A percentile compares a stretch with the other conserved stretches of the same genome.
phyloP scores from a whole-genome alignment of 257 asterid genomes.

The Henckelia pumila region DNA sequence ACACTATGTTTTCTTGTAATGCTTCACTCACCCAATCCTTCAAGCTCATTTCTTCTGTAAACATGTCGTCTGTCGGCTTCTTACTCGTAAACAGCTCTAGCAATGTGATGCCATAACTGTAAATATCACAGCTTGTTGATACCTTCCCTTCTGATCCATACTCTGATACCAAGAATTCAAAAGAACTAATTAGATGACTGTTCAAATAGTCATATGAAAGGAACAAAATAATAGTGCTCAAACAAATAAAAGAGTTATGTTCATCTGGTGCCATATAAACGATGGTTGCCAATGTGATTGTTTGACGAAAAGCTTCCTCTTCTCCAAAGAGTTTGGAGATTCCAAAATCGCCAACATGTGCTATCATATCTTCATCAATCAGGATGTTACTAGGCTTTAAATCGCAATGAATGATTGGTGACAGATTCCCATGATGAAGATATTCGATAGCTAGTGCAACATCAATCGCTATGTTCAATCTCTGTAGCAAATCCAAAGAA shows the following conservation, averaged over 20 bases:
- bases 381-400: constrained; percentile 1
- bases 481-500: constrained; percentile 5
- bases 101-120: constrained; percentile 15
- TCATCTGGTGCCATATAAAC: constrained; percentile 22
- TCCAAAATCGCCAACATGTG: constrained; percentile 14
- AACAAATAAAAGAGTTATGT: too few species aligned
- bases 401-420: constrained; percentile 14
- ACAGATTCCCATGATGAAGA: constrained; percentile 14
- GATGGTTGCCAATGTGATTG: constrained; percentile 5
- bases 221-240: not conserved
- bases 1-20: not conserved
- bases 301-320: not conserved
- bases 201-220: too few species aligned
- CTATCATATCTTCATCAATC: constrained; percentile 16
- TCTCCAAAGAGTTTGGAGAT: constrained; percentile 15
- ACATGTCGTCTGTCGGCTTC: constrained; percentile 15
- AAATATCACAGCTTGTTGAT: constrained; percentile 10
- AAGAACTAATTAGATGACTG: too few species aligned
- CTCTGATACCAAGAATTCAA: not conserved
- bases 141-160: constrained; percentile 12
- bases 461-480: constrained; percentile 11
- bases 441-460: constrained; percentile 14
- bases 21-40: constrained; percentile 6
- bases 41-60: constrained; percentile 3
- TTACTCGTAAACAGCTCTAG: constrained; percentile 16